Conservation (phyloP, 176 grass and related monocot species). For the Dendrocalamus sinicus region DNA sequence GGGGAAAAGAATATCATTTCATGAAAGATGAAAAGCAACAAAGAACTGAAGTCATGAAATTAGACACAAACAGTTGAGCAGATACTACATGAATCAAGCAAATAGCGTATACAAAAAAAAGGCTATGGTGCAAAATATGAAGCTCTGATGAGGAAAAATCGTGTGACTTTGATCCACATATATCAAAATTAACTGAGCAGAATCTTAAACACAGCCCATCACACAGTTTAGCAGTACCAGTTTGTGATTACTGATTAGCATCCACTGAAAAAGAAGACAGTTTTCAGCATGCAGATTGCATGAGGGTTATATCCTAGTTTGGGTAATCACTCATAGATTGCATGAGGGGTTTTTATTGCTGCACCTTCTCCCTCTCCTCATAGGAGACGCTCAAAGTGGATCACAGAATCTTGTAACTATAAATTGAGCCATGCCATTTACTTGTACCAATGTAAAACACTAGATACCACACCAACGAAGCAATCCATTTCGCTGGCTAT, state of each 20-base stretch:
- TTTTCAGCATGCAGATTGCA: slow-evolving; percentile 17
- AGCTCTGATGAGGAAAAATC: not conserved
- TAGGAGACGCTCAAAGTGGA: not conserved
- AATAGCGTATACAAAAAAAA: slow-evolving; percentile 7
- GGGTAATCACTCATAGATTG: not conserved
- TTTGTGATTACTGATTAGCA: slow-evolving; percentile 29
- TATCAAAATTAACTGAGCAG: not conserved
- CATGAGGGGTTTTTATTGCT: not conserved
- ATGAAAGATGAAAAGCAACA: not conserved
- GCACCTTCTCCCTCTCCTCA: not conserved
- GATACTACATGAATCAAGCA: not conserved
- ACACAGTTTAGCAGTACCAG: not conserved
- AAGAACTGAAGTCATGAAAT: slow-evolving; percentile 7
- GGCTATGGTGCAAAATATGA: not conserved
- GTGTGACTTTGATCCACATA: not conserved
- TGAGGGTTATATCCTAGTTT: not conserved
- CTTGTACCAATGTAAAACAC: not conserved
- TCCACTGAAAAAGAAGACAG: not conserved
- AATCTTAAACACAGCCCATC: slow-evolving; percentile 12
- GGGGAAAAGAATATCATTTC: slow-evolving; percentile 17
- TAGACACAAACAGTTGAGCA: not conserved
- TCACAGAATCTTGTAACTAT: slow-evolving; percentile 2
- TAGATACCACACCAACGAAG: not conserved
- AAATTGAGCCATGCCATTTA: slow-evolving; percentile 13
- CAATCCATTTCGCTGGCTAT: not conserved